Evolutionary conservation across 2,329 filamentous ascomycete genomes (phyloP), one percentile per base, ranked within the genome.

Genomic region (Cordyceps farinosa): DNA sequence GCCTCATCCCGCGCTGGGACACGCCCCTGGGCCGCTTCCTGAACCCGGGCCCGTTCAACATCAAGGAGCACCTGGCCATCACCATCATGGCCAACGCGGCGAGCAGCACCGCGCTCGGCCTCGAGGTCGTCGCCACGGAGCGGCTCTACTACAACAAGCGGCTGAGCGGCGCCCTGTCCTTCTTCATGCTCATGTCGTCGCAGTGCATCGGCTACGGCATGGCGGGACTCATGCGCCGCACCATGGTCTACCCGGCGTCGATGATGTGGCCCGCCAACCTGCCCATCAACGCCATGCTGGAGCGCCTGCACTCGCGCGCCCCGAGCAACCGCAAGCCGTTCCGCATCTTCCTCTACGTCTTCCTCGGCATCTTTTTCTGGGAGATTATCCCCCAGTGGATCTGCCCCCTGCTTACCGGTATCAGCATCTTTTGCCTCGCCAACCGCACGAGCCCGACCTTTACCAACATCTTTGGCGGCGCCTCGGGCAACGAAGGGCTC

Each of bases 381-480:
- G 80, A 83, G 58, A 72, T 80, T 30, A 69, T 84, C 48, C 80
- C 82, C 0, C 75, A 80, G 62, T 81, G 79, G 53, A 76, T 82
- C 0, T 78, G 79, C 54, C 76, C 79, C 1, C 64, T 78, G 4
- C 69, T 82, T 6, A 76, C 73, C 10, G 67, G 67, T 38, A 45
- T 69, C 36, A 65, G 64, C 42, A 61, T 83, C 32, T 79, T 81
- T 58, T 83, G 80, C 65, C 73, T 82, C 5, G 76, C 79, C 0
- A 75, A 78, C 13, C 73, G 76, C 42, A 70, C 77, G 45, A 79
- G 69, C 60, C 65, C 76, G 1, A 69, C 79, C 6, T 79, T 82
- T 56, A 81, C 79, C 27, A 79, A 79, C 47, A 68, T 82, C n/a
- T 82, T 83, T 65, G 80, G 80, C 4, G 81, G 80, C n/a, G 72